These are phyloP conservation scores for Sporothrix pallida DNA, from an alignment of 2,329 filamentous ascomycete species.

Conservation along the genomic window DNA sequence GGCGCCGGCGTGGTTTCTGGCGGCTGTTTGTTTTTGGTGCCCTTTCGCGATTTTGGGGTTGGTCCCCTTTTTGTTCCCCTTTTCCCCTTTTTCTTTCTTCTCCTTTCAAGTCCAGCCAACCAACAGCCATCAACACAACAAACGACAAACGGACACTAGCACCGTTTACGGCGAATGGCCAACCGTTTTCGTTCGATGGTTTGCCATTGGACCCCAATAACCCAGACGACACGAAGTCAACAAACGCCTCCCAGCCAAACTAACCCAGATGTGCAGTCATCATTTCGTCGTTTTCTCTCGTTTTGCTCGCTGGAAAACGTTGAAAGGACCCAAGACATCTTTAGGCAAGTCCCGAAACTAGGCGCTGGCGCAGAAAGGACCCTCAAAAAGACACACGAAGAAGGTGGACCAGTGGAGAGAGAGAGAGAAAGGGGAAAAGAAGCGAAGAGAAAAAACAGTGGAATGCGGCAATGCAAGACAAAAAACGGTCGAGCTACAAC, in stretches of 20 bases:
- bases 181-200: conserved; percentile 24
- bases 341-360: conserved; percentile 13
- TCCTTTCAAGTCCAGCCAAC: neutral
- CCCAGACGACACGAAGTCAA: neutral
- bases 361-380: neutral
- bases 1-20: neutral
- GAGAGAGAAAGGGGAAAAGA: too few relatives aligned
- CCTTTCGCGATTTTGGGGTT: neutral
- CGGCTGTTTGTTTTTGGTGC: neutral
- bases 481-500: conserved; percentile 16
- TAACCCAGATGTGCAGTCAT: neutral
- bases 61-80: neutral
- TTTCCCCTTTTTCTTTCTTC: neutral
- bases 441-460: neutral
- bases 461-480: neutral
- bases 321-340: conserved; percentile 10
- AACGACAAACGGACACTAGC: neutral
- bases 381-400: neutral
- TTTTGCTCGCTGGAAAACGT: neutral
- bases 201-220: too few relatives aligned
- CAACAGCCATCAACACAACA: neutral
- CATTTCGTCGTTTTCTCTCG: neutral
- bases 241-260: neutral
- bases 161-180: conserved; percentile 17
- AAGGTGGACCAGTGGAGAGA: neutral